Conservation (phyloP, 768 basidiomycete species). For the Xerocomellus dryophilus region DNA sequence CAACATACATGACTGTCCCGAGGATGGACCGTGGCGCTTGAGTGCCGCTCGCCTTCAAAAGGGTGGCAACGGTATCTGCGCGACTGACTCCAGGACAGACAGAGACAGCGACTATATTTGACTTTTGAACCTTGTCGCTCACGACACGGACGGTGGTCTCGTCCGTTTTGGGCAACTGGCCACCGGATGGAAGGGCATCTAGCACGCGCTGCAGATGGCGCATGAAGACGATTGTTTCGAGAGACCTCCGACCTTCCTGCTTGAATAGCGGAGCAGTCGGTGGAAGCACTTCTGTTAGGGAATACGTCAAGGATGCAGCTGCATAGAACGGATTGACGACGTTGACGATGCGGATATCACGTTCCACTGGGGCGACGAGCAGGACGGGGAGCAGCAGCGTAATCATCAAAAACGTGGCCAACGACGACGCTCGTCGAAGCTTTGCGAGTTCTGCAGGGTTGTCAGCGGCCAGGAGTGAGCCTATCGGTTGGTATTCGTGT, state of each 20-base stretch:
- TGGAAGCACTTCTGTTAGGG: slow-evolving; percentile 27
- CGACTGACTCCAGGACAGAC: slow-evolving; percentile 79
- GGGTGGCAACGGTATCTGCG: slow-evolving; percentile 59
- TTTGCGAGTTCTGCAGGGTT: slow-evolving; percentile 33
- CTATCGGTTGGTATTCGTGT: slow-evolving; percentile 72
- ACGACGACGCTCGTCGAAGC: slow-evolving; percentile 46
- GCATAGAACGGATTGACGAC: slow-evolving; percentile 89
- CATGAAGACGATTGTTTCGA: slow-evolving; percentile 61
- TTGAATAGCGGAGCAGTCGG: slow-evolving; percentile 39
- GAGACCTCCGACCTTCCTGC: slow-evolving; percentile 62
- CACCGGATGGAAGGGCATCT: slow-evolving; percentile 70
- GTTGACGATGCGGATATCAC: slow-evolving; percentile 86
- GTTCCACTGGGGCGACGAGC: slow-evolving; percentile 79
- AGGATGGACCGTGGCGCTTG: slow-evolving; percentile 37
- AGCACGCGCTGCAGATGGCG: slow-evolving; percentile 82
- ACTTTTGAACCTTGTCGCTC: slow-evolving; percentile 47
- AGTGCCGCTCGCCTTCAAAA: slow-evolving; percentile 28
- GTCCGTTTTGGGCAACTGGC: slow-evolving; percentile 46
- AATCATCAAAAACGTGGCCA: slow-evolving; percentile 74
- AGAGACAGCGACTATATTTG: slow-evolving; percentile 70
- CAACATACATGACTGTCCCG: slow-evolving; percentile 50
- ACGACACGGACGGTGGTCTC: slow-evolving; percentile 36
- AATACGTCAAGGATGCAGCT: slow-evolving; percentile 56
- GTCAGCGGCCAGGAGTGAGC: slow-evolving; percentile 38
- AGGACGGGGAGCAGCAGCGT: slow-evolving; percentile 78